These are phyloP conservation scores for Rhizopogon sp. DNA, from an alignment of 768 basidiomycete genomes.

Conservation along the genomic window DNA sequence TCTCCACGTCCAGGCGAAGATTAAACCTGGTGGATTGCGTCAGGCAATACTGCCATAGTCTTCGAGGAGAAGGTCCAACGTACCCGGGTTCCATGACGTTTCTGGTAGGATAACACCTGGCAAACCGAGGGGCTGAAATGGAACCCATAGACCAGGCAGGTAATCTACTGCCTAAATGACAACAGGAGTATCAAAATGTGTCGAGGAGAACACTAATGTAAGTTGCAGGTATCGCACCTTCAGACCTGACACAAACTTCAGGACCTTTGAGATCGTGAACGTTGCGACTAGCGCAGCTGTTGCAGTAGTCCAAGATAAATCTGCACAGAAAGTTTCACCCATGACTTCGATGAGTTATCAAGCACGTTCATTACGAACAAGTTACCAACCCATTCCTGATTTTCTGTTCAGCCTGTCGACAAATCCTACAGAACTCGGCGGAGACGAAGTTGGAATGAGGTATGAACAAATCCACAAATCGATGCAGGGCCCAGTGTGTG, in stretches of 20 bases:
- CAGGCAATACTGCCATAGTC: neutral
- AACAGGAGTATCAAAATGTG: neutral
- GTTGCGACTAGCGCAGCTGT: neutral
- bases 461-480: too few species aligned
- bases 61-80: neutral
- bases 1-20: conserved; percentile 21
- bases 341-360: too few species aligned
- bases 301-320: conserved; percentile 5
- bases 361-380: neutral
- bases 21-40: conserved; percentile 3
- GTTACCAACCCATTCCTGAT: neutral
- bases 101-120: conserved; percentile 9
- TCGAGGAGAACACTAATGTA: neutral
- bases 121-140: conserved; percentile 13
- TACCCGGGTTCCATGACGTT: conserved; percentile 17
- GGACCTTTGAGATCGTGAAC: conserved; percentile 7
- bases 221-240: conserved; percentile 8
- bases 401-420: neutral
- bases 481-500: too few species aligned
- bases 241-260: conserved; percentile 11
- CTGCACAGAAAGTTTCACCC: neutral
- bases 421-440: too few species aligned
- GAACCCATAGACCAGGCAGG: conserved; percentile 16
- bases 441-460: neutral
- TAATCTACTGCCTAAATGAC: conserved; percentile 9